phyloP scores from a whole-genome alignment of 2,329 filamentous ascomycete species.

The Lachnellula suecica region DNA sequence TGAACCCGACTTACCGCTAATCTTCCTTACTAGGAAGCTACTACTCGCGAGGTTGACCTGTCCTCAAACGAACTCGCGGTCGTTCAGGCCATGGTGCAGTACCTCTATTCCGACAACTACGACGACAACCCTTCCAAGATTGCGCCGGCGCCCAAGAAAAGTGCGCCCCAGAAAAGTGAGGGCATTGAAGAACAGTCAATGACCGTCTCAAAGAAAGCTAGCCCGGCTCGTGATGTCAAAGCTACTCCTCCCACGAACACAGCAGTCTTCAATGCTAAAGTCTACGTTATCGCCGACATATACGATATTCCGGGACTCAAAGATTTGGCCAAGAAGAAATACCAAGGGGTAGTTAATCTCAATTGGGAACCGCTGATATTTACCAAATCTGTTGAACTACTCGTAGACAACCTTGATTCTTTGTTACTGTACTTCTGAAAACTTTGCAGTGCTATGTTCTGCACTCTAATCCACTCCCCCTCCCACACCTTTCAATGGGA shows the following conservation, averaged over 20 bases:
- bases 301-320: not conserved
- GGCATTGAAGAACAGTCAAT: too few species aligned
- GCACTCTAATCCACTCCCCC: too few species aligned
- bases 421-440: too few species aligned
- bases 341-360: not conserved
- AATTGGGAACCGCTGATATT: not conserved
- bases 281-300: not conserved
- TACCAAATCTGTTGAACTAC: not conserved
- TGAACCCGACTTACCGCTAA: too few species aligned
- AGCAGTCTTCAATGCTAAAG: not conserved
- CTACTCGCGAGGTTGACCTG: not conserved
- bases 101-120: not conserved
- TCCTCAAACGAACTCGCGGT: not conserved
- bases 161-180: too few species aligned
- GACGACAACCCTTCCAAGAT: not conserved
- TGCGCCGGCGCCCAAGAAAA: too few species aligned
- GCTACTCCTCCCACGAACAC: not conserved
- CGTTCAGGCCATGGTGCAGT: not conserved
- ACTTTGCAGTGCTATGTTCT: too few species aligned
- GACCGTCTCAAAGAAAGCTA: not conserved
- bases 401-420: too few species aligned
- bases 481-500: too few species aligned
- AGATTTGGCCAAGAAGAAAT: not conserved
- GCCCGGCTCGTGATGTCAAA: not conserved
- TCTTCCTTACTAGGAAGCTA: not conserved